Evolutionary conservation across 2,329 filamentous ascomycete genomes (phyloP).

Genomic region (Aspergillus pseudotamarii): DNA sequence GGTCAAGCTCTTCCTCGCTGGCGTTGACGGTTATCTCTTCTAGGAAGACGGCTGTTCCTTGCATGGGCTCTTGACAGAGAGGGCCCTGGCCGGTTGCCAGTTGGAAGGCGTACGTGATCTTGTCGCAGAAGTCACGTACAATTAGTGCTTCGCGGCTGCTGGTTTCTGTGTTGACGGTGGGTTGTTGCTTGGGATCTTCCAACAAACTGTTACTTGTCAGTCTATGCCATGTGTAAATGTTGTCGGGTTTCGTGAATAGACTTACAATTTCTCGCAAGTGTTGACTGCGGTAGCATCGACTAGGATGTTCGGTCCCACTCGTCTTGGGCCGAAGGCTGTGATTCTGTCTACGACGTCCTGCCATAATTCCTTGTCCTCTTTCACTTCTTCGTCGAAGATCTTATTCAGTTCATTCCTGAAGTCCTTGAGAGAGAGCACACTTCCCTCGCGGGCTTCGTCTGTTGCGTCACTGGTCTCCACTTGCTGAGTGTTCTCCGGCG

Average conservation of each 20-base stretch:
- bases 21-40: conserved; percentile 72
- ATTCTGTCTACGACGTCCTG: conserved; percentile 76
- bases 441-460: conserved; percentile 61
- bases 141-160: conserved; percentile 32
- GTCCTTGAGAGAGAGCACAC: conserved; percentile 70
- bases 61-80: conserved; percentile 88
- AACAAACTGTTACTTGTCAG: conserved; percentile 34
- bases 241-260: conserved; percentile 15
- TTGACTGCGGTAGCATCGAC: conserved; percentile 77
- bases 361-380: conserved; percentile 77
- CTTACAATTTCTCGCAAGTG: conserved; percentile 73
- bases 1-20: conserved; percentile 56
- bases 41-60: conserved; percentile 88
- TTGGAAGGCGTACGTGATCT: conserved; percentile 92
- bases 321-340: conserved; percentile 82
- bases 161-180: conserved; percentile 26
- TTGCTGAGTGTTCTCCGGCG: conserved; percentile 42
- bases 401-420: conserved; percentile 72
- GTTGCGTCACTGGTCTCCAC: conserved; percentile 51
- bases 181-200: conserved; percentile 39
- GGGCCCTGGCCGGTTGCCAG: conserved; percentile 86
- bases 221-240: neutral
- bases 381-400: conserved; percentile 67
- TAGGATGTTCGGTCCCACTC: conserved; percentile 85
- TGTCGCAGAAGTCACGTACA: conserved; percentile 78